Evolutionary conservation across 768 basidiomycete genomes (phyloP).

Genomic region (Naganishia randhawae): DNA sequence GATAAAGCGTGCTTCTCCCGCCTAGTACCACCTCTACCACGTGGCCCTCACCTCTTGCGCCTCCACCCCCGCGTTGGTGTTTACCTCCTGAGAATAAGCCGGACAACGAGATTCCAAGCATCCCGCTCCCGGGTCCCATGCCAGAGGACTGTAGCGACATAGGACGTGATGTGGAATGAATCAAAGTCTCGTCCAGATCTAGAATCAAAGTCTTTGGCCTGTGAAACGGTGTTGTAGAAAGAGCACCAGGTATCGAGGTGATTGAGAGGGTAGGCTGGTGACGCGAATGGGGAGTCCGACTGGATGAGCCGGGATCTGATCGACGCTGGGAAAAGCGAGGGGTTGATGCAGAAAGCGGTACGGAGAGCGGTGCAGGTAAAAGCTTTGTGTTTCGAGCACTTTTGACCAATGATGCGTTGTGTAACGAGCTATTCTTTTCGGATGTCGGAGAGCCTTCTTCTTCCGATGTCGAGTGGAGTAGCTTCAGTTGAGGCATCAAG

Average conservation of each 20-base stretch:
- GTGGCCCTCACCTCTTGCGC: conserved; percentile 61
- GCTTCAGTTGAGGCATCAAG: background rate
- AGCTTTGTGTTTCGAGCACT: conserved; percentile 23
- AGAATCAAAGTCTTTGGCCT: conserved; percentile 90
- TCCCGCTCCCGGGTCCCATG: conserved; percentile 53
- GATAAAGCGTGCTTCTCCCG: conserved; percentile 84
- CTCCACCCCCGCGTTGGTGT: conserved; percentile 34
- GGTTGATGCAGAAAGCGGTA: conserved; percentile 5
- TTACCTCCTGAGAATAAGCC: conserved; percentile 32
- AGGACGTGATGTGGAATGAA: conserved; percentile 84
- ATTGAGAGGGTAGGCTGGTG: conserved; percentile 25
- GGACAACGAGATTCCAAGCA: conserved; percentile 43
- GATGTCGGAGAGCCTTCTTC: conserved; percentile 17
- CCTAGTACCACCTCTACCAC: conserved; percentile 89
- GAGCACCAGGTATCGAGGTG: conserved; percentile 5
- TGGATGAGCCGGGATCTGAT: conserved; percentile 13
- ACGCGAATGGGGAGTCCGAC: conserved; percentile 26
- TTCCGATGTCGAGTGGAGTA: background rate
- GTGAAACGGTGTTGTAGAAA: conserved; percentile 62
- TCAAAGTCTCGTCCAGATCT: conserved; percentile 96
- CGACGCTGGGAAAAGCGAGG: background rate
- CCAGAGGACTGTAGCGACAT: conserved; percentile 52
- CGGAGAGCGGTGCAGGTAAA: conserved; percentile 26
- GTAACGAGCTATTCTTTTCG: background rate
- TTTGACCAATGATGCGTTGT: background rate